These are phyloP conservation scores for Clavispora phyllophila DNA, from an alignment of 805 yeast genomes.

Conservation along the genomic window DNA sequence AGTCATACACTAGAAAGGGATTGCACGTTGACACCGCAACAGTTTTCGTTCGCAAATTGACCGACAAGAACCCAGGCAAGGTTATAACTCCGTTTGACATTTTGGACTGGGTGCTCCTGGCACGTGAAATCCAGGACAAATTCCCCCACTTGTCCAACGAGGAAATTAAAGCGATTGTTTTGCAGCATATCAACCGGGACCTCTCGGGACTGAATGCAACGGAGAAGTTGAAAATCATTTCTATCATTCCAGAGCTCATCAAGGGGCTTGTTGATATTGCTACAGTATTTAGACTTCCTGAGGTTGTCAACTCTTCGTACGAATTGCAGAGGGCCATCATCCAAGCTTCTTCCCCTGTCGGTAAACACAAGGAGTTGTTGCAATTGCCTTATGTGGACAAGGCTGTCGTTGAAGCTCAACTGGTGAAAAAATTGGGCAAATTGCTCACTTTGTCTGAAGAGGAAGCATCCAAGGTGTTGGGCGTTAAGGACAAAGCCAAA, in stretches of 20 bases:
- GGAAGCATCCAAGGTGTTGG: conserved; percentile 52
- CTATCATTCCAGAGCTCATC: conserved; percentile 61
- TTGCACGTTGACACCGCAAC: conserved; percentile 83
- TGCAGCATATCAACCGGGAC: conserved; percentile 55
- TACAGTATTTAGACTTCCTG: conserved; percentile 68
- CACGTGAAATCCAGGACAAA: conserved; percentile 56
- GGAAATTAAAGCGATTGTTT: conserved; percentile 47
- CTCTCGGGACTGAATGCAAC: conserved; percentile 20
- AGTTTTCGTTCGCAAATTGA: conserved; percentile 60
- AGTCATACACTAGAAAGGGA: conserved; percentile 75
- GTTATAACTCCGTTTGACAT: conserved; percentile 55
- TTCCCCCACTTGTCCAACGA: conserved; percentile 39
- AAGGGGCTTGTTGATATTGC: conserved; percentile 78
- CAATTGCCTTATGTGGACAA: conserved; percentile 76
- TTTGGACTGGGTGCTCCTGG: conserved; percentile 52
- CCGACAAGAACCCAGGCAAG: conserved; percentile 71
- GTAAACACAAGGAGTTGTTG: conserved; percentile 56
- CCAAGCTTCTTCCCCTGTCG: conserved; percentile 64
- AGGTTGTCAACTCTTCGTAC: conserved; percentile 52
- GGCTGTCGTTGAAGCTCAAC: conserved; percentile 37
- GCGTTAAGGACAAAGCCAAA: conserved; percentile 43
- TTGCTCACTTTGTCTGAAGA: conserved; percentile 54
- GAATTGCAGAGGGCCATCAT: conserved; percentile 66
- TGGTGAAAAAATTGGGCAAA: conserved; percentile 64
- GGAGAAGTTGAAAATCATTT: conserved; percentile 51